A percentile compares a stretch with the other conserved stretches of the same genome.
Conservation (phyloP, 192 early-diverging fungal species). For the Spizellomyces punctatus region DNA sequence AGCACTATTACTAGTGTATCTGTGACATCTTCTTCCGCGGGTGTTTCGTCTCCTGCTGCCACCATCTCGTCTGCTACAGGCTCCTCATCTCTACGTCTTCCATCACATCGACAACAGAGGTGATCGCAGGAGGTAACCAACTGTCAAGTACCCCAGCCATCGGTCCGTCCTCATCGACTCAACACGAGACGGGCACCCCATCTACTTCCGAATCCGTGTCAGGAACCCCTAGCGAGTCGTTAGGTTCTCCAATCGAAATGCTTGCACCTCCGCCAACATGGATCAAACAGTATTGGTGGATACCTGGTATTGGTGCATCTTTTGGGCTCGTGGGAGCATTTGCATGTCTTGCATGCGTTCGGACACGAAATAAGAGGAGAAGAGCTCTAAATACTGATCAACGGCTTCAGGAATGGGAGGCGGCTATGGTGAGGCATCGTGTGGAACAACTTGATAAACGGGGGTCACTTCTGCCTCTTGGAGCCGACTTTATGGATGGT, state of each 20-base stretch:
- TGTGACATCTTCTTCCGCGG: background rate
- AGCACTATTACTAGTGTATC: background rate
- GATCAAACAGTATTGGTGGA: constrained; percentile 27
- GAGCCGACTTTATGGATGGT: constrained; percentile 10
- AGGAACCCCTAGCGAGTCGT: too few relatives aligned
- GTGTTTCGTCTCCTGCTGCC: background rate
- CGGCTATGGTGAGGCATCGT: constrained; percentile 27
- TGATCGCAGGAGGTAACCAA: background rate
- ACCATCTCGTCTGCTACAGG: background rate
- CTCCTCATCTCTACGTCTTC: background rate
- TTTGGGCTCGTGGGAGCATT: background rate
- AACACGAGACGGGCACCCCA: too few relatives aligned
- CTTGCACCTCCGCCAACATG: background rate
- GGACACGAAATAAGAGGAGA: constrained; percentile 1
- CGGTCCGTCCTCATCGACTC: background rate
- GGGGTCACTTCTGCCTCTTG: constrained; percentile 12
- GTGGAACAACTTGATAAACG: constrained; percentile 16
- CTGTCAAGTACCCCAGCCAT: background rate
- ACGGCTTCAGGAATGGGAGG: constrained; percentile 24
- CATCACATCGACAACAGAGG: background rate
- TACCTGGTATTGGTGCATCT: constrained; percentile 8
- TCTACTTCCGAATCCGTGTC: too few relatives aligned
- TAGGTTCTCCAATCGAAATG: too few relatives aligned
- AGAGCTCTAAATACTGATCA: background rate
- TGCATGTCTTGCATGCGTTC: constrained; percentile 5